Evolutionary conservation across 2,329 filamentous ascomycete species (phyloP), one percentile per base, ranked within the genome.

Genomic region (Calonectria montana): DNA sequence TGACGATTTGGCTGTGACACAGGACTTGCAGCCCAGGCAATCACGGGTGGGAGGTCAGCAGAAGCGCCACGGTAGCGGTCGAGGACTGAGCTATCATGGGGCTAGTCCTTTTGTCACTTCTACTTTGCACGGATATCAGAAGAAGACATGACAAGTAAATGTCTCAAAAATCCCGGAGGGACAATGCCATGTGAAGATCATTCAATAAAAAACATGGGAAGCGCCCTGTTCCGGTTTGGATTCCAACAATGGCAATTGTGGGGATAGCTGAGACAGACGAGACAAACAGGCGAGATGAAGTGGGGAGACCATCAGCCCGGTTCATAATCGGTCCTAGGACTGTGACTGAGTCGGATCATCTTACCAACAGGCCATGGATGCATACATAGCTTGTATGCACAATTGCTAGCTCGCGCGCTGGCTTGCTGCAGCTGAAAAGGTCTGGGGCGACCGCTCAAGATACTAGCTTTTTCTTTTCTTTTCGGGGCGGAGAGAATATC

Each of bases 281-380:
- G 65, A 25, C 21, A 35, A 35, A 37, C 61, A 59, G 62, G 62
- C 67, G 63, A 72, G 39, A 72, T 67, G 70, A 72, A 55, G 53
- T 47, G 67, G 39, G 53, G 59, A 47, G 39, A 48, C 47, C 35
- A 37, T 31, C 41, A 53, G 57, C 55, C 55, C 31, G 8, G 29
- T 59, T 29, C 27, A n/a, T 29, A 39, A 16, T 41, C 50, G 13
- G 12, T n/a, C 41, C 39, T 61, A 29, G 39, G 41, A 29, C 41
- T 65, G 25, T 21, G 10, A 9, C 39, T 18, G 53, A 18, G 47
- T 62, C 39, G 25, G 37, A 23, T 39, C 23, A 62, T 62, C 18
- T 18, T 41, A 25, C 25, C 37, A 62, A 62, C 53, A 39, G 31
- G 21, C 10, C 53, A 59, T 59, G 21, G 53, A 59, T 62, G 57